Percentiles rank a stretch among this genome's conserved stretches.
phyloP scores from a whole-genome alignment of 345 rosid species.

The Hibiscus trionum region DNA sequence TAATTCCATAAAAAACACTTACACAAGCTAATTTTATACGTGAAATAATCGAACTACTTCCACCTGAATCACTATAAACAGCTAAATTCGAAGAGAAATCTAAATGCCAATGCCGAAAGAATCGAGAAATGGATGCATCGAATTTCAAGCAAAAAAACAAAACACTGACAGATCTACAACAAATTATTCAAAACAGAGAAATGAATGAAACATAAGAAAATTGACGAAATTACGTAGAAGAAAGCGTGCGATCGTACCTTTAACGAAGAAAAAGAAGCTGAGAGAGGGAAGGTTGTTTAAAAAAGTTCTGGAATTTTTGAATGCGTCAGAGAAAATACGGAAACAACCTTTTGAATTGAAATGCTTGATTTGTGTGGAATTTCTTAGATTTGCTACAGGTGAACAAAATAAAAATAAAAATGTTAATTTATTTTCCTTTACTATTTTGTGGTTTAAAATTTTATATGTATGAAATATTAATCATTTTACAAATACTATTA shows the following conservation, averaged over 20 bases:
- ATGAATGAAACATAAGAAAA: neutral
- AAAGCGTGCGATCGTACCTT: constrained; percentile 27
- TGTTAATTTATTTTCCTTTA: no score
- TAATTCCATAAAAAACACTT: neutral
- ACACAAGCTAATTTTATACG: neutral
- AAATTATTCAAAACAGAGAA: neutral
- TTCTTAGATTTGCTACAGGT: no score
- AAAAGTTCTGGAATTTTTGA: no score
- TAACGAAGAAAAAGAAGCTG: neutral
- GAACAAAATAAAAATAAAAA: no score
- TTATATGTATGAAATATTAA: no score
- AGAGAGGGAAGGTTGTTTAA: neutral
- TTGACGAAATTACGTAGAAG: neutral
- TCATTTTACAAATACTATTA: no score
- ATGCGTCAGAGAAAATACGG: no score
- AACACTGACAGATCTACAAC: constrained; percentile 20
- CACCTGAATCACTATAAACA: neutral
- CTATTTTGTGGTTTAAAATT: no score
- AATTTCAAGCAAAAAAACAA: constrained; percentile 11
- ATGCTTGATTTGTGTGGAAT: no score
- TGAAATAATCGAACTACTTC: neutral
- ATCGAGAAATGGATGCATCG: neutral
- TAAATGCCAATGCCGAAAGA: neutral
- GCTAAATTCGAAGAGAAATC: neutral
- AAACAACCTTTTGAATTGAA: no score